Percentiles rank a stretch among this genome's conserved stretches.
These are phyloP conservation scores for Toxoplasma gondii DNA, from an alignment of 169 alveolate genomes.

Conservation along the genomic window DNA sequence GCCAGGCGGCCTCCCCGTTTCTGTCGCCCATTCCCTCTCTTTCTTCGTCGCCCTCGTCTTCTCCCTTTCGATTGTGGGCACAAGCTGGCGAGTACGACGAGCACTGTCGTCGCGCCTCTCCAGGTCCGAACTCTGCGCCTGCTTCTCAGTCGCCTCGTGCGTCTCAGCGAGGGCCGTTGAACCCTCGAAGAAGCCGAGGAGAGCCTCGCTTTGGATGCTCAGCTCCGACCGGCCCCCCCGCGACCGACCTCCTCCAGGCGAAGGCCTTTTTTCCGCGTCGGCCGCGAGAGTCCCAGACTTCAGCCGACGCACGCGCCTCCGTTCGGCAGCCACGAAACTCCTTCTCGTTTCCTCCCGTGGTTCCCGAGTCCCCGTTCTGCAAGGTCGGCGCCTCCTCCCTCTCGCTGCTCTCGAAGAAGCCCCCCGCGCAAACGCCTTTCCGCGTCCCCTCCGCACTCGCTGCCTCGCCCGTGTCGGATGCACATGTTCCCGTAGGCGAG, in stretches of 20 bases:
- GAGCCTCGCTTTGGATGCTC: too few relatives aligned
- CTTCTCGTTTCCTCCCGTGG: not conserved
- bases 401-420: not conserved
- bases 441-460: not conserved
- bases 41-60: not conserved
- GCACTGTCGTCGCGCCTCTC: not conserved
- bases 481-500: not conserved
- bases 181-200: too few relatives aligned
- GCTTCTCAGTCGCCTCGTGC: not conserved
- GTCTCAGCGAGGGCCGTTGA: not conserved
- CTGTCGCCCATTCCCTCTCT: conserved; percentile 12
- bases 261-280: not conserved
- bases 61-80: conserved; percentile 25
- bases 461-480: not conserved
- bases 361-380: not conserved
- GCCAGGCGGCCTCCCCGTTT: conserved; percentile 5
- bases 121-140: not conserved
- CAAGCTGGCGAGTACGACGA: not conserved
- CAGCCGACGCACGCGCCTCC: not conserved
- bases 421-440: not conserved
- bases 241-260: not conserved
- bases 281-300: not conserved
- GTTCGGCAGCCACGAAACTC: not conserved
- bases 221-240: not conserved
- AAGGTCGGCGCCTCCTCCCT: not conserved